Evolutionary conservation across 1,284 basidiomycete genomes (phyloP).

Genomic region (Malassezia sp.): DNA sequence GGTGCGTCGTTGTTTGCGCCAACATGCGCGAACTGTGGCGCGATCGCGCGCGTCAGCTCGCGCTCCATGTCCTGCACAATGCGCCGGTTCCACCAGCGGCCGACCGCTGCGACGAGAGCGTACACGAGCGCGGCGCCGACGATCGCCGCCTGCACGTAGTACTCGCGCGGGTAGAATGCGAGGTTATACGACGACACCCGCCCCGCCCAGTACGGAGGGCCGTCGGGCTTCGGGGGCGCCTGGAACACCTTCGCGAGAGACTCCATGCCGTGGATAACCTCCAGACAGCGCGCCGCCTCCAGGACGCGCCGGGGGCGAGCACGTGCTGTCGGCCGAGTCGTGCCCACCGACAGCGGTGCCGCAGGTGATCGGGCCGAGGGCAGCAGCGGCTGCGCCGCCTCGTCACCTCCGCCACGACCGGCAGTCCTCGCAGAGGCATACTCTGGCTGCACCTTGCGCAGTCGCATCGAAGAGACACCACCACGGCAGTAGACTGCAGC

Average conservation of each 20-base stretch:
- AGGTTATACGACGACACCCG: not conserved
- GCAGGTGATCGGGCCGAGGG: too few species aligned
- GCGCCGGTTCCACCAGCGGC: constrained; percentile 5
- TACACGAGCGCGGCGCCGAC: constrained; percentile 6
- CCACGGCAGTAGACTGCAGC: too few species aligned
- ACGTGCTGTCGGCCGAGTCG: constrained; percentile 5
- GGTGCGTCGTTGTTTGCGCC: constrained; percentile 16
- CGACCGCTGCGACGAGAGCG: not conserved
- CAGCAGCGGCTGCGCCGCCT: too few species aligned
- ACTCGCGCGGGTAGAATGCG: constrained; percentile 6
- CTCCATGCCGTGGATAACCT: constrained; percentile 1
- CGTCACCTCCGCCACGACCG: too few species aligned
- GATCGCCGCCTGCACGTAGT: constrained; percentile 6
- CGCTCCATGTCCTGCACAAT: not conserved
- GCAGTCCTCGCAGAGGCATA: too few species aligned
- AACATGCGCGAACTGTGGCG: constrained; percentile 19
- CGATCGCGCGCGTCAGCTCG: not conserved
- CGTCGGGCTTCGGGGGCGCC: not conserved
- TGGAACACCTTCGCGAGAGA: not conserved
- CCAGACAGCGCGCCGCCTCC: too few species aligned
- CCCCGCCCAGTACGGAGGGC: constrained; percentile 5
- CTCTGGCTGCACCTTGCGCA: too few species aligned
- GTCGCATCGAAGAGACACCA: too few species aligned
- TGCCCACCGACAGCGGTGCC: too few species aligned
- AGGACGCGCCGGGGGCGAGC: not conserved